Evolutionary conservation across 2,329 filamentous ascomycete genomes (phyloP), one percentile per base, ranked within the genome.

Genomic region (Aspergillus sergii): DNA sequence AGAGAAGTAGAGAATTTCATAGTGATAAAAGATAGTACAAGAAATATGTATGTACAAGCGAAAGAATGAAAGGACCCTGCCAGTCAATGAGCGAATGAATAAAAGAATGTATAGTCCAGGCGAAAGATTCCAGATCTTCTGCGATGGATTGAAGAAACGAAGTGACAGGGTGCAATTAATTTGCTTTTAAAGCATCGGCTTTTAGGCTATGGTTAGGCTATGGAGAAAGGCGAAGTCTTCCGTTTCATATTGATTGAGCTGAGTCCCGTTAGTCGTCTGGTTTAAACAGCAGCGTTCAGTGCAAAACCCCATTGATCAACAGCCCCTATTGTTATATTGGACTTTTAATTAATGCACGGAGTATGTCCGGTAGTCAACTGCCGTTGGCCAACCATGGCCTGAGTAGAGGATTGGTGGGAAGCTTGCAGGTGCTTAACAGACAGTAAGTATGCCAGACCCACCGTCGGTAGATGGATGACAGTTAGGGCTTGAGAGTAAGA

Each of bases 1-100:
- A 60, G n/a, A n/a, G 50, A 32, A 34, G 59, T 57, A 36, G 51
- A 16, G 32, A 60, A 50, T 39, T 60, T 60, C 59, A 60, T 60
- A 4, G 26, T 60, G 19, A 16, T 41, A 21, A 36, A 39, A 55
- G 8, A 39, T 55, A 26, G 34, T 48, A 32, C 34, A 26, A 8
- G 21, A 34, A 23, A 4, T 8, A n/a, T 21, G 1, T 10, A 36
- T 45, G 19, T 23, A 21, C 14, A 46, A 32, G n/a, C 23, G 23
- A 45, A 57, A 45, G 19, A 10, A 54, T 34, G 2, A n/a, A 36
- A n/a, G 10, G 12, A 7, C 19, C 16, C 19, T 1, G 3, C 48
- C 16, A 19, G 23, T 19, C 45, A 48, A 16, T 28, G 21, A 48
- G 23, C 7, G 45, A 10, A 30, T 32, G 10, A 51, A n/a, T 4